A percentile compares a stretch with the other conserved stretches of the same genome.
phyloP scores from a whole-genome alignment of 768 basidiomycete species.

The Rhodotorula kratochvilovae region DNA sequence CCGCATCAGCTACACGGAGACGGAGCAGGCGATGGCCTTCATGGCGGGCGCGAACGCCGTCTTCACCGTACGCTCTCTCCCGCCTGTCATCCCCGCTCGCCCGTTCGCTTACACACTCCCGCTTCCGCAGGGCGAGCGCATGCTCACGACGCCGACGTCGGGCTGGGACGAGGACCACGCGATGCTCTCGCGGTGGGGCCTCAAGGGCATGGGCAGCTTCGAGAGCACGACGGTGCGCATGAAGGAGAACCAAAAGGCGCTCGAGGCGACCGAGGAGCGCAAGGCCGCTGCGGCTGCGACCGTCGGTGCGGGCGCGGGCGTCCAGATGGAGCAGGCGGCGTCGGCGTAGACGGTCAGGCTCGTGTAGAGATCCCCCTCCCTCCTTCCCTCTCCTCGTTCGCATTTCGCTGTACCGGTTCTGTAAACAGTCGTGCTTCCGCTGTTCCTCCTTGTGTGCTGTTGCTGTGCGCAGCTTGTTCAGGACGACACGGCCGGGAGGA shows the following conservation, averaged over 20 bases:
- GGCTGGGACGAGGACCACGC: slow-evolving; percentile 97
- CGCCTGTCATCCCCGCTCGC: not conserved
- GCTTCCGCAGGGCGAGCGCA: slow-evolving; percentile 60
- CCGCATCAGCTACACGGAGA: slow-evolving; percentile 77
- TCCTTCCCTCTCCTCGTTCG: too few relatives aligned
- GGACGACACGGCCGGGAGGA: too few relatives aligned
- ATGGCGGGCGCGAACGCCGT: slow-evolving; percentile 98
- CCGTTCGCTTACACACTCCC: not conserved
- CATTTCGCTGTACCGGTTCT: not conserved
- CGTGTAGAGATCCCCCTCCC: not conserved
- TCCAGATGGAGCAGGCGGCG: not conserved
- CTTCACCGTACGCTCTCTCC: slow-evolving; percentile 63
- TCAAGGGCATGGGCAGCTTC: slow-evolving; percentile 86
- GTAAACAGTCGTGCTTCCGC: not conserved
- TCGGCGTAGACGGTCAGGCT: not conserved
- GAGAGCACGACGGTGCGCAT: slow-evolving; percentile 44
- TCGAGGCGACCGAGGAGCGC: slow-evolving; percentile 29
- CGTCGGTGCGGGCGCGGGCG: not conserved
- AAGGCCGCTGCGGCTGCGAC: not conserved
- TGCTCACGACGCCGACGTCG: slow-evolving; percentile 78
- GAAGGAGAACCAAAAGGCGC: slow-evolving; percentile 29
- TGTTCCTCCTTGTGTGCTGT: not conserved
- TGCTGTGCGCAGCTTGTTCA: too few relatives aligned
- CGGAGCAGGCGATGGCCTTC: slow-evolving; percentile 96
- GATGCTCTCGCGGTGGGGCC: slow-evolving; percentile 89